These are phyloP conservation scores for Brachypodium distachyon DNA, from an alignment of 202 grass and related monocot species.

Conservation along the genomic window DNA sequence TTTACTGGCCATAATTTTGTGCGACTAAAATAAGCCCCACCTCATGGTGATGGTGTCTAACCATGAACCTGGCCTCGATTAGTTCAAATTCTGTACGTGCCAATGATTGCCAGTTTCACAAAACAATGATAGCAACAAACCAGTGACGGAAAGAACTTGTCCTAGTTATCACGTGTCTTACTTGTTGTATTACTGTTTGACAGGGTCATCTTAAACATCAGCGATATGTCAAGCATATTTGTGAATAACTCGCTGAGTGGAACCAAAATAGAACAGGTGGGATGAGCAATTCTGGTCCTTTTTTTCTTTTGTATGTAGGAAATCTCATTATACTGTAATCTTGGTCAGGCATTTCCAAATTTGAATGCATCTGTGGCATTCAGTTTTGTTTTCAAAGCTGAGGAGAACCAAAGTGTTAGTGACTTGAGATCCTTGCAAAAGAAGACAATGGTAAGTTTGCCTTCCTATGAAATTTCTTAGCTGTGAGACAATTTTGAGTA, in stretches of 20 bases:
- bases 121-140: neutral
- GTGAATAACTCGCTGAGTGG: constrained; percentile 44
- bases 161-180: constrained; percentile 20
- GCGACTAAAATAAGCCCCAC: neutral
- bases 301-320: constrained; percentile 5
- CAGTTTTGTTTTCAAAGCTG: constrained; percentile 69
- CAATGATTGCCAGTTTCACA: neutral
- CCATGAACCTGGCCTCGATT: neutral
- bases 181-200: constrained; percentile 12
- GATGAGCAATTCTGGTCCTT: constrained; percentile 8
- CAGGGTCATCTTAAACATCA: constrained; percentile 46
- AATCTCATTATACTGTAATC: constrained; percentile 18
- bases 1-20: neutral
- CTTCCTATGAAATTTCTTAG: constrained; percentile 10
- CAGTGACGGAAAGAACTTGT: neutral
- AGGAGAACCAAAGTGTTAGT: constrained; percentile 38
- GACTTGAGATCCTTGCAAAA: constrained; percentile 44
- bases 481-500: neutral
- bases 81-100: neutral
- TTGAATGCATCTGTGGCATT: constrained; percentile 60
- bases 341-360: constrained; percentile 54
- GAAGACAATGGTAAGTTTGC: constrained; percentile 53
- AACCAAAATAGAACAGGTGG: constrained; percentile 51
- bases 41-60: neutral
- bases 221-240: constrained; percentile 29